phyloP scores from a whole-genome alignment of 805 yeast species.

The Zygosaccharomyces kombuchaensis region DNA sequence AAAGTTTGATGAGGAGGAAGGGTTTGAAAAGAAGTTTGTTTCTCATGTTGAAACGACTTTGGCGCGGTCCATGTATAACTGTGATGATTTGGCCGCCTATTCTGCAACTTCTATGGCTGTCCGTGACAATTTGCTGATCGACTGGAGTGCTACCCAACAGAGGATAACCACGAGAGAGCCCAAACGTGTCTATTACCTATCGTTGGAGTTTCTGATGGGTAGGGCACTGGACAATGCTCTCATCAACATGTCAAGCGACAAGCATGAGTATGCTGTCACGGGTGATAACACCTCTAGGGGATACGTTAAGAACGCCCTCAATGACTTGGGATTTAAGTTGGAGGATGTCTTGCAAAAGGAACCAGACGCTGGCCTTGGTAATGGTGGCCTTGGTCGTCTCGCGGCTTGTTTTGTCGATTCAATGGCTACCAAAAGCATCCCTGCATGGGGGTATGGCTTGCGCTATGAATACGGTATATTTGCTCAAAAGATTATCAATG shows the following conservation, averaged over 20 bases:
- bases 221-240: constrained; percentile 92
- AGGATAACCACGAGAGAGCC: constrained; percentile 77
- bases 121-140: constrained; percentile 72
- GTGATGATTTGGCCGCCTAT: constrained; percentile 89
- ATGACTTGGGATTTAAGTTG: constrained; percentile 77
- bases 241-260: constrained; percentile 61
- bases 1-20: constrained; percentile 47
- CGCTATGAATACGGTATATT: constrained; percentile 93
- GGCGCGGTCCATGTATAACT: constrained; percentile 88
- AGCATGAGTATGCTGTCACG: constrained; percentile 8
- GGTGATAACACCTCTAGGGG: constrained; percentile 40
- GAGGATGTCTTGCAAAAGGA: constrained; percentile 84
- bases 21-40: constrained; percentile 65
- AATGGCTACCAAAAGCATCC: constrained; percentile 75
- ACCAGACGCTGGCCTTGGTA: constrained; percentile 93
- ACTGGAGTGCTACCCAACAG: constrained; percentile 94
- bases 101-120: constrained; percentile 79
- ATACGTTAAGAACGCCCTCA: constrained; percentile 49
- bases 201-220: constrained; percentile 90
- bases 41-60: constrained; percentile 85
- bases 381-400: constrained; percentile 91
- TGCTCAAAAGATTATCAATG: constrained; percentile 82
- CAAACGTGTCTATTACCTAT: constrained; percentile 80
- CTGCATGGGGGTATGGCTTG: constrained; percentile 96
- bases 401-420: constrained; percentile 95